These are phyloP conservation scores for Arabidopsis hybrid DNA, from an alignment of 441 rosid genomes.

Conservation along the genomic window DNA sequence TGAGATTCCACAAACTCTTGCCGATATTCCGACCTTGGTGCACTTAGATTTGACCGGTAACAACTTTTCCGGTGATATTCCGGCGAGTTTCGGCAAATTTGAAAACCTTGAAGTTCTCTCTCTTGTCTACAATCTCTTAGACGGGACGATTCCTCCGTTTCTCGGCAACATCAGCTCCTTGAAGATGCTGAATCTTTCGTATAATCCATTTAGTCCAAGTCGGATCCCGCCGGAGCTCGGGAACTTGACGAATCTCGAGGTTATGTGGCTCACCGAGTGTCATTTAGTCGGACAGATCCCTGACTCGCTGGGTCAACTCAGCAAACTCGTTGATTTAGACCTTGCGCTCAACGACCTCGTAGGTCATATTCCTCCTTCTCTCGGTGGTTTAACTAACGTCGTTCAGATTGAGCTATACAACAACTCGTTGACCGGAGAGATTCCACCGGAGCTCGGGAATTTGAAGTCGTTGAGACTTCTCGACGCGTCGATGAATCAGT, in stretches of 20 bases:
- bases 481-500: conserved; percentile 85
- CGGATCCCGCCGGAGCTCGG: conserved; percentile 90
- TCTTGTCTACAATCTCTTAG: conserved; percentile 74
- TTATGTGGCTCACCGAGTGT: conserved; percentile 92
- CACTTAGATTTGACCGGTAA: conserved; percentile 81
- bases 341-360: conserved; percentile 71
- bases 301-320: conserved; percentile 76
- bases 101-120: conserved; percentile 83
- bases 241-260: conserved; percentile 75
- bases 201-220: conserved; percentile 81
- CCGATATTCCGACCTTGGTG: conserved; percentile 58
- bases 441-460: conserved; percentile 72
- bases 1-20: conserved; percentile 58
- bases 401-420: conserved; percentile 94
- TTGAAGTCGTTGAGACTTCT: conserved; percentile 66
- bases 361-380: conserved; percentile 74
- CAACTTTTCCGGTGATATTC: conserved; percentile 89
- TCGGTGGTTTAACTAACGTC: conserved; percentile 62
- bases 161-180: conserved; percentile 72
- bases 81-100: conserved; percentile 69
- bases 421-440: conserved; percentile 79
- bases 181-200: conserved; percentile 80
- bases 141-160: conserved; percentile 72
- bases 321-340: conserved; percentile 78
- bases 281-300: conserved; percentile 81